phyloP scores from a whole-genome alignment of 805 yeast genomes.

The Spathaspora boniae region DNA sequence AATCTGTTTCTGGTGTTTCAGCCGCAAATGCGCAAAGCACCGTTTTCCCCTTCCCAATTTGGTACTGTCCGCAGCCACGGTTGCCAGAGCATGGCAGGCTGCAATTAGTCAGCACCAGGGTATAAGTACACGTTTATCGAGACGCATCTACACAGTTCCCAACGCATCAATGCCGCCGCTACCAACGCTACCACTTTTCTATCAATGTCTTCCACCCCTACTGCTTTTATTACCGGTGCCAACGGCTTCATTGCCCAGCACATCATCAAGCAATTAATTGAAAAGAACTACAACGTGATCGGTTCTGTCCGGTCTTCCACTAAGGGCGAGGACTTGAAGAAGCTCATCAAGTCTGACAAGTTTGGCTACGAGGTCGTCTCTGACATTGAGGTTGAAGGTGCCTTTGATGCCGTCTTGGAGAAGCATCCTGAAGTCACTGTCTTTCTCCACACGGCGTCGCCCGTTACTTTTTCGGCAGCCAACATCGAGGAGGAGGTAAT shows the following conservation, averaged over 20 bases:
- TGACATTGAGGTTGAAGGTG: constrained; percentile 27
- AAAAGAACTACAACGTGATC: constrained; percentile 42
- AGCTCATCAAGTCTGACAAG: constrained; percentile 11
- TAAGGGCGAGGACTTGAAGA: constrained; percentile 38
- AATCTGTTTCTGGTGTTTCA: too few relatives aligned
- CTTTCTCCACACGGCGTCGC: constrained; percentile 51
- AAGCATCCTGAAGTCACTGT: constrained; percentile 38
- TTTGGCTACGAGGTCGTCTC: constrained; percentile 23
- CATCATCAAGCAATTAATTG: constrained; percentile 38
- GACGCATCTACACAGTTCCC: too few relatives aligned
- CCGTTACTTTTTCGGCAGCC: constrained; percentile 33
- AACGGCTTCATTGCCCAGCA: constrained; percentile 55
- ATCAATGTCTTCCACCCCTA: too few relatives aligned
- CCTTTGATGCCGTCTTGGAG: constrained; percentile 47
- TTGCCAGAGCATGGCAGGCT: too few relatives aligned
- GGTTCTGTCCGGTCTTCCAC: constrained; percentile 48
- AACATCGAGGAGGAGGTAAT: constrained; percentile 48
- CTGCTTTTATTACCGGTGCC: constrained; percentile 52
- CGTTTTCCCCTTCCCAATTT: too few relatives aligned
- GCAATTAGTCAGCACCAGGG: too few relatives aligned
- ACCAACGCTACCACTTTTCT: too few relatives aligned
- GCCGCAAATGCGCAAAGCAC: too few relatives aligned
- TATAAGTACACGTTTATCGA: too few relatives aligned
- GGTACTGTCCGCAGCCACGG: too few relatives aligned
- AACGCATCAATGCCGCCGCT: too few relatives aligned